Evolutionary conservation across 2,329 filamentous ascomycete species (phyloP).

Genomic region (Paracorniculantispora psalliotae): DNA sequence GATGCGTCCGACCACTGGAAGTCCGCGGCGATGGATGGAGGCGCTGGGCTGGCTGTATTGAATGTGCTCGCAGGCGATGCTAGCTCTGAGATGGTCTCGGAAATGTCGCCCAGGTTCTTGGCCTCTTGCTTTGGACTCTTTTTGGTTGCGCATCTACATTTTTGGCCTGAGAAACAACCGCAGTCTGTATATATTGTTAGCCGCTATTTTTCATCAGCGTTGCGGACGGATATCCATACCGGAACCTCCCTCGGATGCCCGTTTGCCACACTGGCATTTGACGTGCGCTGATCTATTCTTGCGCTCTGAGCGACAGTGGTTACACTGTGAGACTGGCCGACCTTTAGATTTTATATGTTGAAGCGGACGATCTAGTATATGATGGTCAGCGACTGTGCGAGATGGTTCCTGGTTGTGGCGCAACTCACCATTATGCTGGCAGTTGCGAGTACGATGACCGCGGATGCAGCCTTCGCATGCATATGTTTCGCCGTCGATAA

Average conservation of each 20-base stretch:
- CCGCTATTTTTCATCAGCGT: no score
- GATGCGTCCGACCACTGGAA: not conserved
- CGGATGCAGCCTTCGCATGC: slow-evolving; percentile 12
- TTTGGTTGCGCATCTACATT: slow-evolving; percentile 13
- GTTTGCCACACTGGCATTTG: slow-evolving; percentile 60
- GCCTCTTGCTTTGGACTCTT: slow-evolving; percentile 9
- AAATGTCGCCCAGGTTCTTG: not conserved
- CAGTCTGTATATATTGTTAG: not conserved
- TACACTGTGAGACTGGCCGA: slow-evolving; percentile 11
- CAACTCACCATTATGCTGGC: slow-evolving; percentile 21
- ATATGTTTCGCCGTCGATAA: slow-evolving; percentile 12
- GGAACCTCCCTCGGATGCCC: slow-evolving; percentile 1
- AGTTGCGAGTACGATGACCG: slow-evolving; percentile 12
- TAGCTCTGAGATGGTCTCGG: not conserved
- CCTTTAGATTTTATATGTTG: slow-evolving; percentile 11
- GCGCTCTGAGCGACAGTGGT: slow-evolving; percentile 12
- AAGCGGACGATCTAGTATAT: slow-evolving; percentile 1
- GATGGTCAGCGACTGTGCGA: not conserved
- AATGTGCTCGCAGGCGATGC: not conserved
- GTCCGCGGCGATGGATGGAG: not conserved
- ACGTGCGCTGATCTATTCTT: slow-evolving; percentile 11
- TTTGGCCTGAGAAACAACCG: not conserved
- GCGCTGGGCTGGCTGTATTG: not conserved
- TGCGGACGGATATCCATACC: not conserved
- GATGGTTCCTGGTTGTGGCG: not conserved